Base-by-base conservation (phyloP, 768 basidiomycete species). In the Saitozyma sp. region DNA sequence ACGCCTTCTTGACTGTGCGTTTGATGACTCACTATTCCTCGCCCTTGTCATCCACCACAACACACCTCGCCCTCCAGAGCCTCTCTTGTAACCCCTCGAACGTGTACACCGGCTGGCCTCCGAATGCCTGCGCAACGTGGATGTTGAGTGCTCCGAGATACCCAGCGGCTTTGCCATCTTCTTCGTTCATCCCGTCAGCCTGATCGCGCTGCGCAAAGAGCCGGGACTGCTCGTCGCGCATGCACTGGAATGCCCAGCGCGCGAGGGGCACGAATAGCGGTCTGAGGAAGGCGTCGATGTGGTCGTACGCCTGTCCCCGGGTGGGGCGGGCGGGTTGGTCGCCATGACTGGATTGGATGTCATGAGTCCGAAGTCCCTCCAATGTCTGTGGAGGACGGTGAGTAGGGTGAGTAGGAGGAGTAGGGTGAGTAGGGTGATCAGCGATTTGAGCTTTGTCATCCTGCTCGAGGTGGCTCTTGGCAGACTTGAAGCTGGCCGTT, bases 191-290 rank as follows among this genome's bases (percentile, higher is more conserved):
- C 11, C 19, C 45, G 11, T 58, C 37, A 16, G 51, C 60, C 3
- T 58, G 51, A 6, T 39, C 40, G 6, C 45, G 13, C 13, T 17
- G 45, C 3, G 40, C 17, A 16, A 49, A 41, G 20, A 65, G 45
- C 14, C 59, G 54, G 7, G 38, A 51, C 40, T 58, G 61, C 53
- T 69, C 61, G 7, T 29, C 49, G 9, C 54, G 41, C 48, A 70
- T 54, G 20, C 51, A 9, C 16, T 51, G 48, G 20, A 69, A 56
- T 2, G 66, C 63, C 41, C 50, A 69, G 54, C 56, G 29, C 3
- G 66, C 67, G 52, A 68, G 53, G 5, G 73, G 73, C 8, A 62
- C 68, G 46, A 66, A 61, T n/a, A 72, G 59, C 0, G 67, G 61
- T 39, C 39, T 45, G 6, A 75, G 63, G 68, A 70, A 71, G 46